Percentiles rank a stretch among this genome's conserved stretches.
phyloP scores from a whole-genome alignment of 371 early-diverging fungal genomes.

The Lichtheimia ornata region DNA sequence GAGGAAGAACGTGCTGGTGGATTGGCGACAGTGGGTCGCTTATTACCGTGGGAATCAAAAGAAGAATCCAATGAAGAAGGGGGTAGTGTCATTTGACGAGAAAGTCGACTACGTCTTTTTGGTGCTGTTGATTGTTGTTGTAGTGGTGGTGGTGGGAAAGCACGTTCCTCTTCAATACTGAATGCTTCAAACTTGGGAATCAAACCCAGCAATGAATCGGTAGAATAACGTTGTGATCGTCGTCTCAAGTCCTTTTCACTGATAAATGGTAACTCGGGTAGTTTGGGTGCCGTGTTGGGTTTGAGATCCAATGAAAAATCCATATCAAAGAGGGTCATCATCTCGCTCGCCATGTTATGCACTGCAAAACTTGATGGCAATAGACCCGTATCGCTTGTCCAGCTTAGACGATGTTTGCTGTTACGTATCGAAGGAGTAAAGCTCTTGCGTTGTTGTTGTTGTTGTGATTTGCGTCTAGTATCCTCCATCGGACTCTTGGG shows the following conservation, averaged over 20 bases:
- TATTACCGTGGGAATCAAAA: slow-evolving; percentile 14
- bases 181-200: slow-evolving; percentile 33
- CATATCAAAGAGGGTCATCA: slow-evolving; percentile 57
- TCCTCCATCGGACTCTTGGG: slow-evolving; percentile 15
- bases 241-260: slow-evolving; percentile 9
- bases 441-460: slow-evolving; percentile 19
- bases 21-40: slow-evolving; percentile 18
- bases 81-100: slow-evolving; percentile 26
- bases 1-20: slow-evolving; percentile 29
- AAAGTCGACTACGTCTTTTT: slow-evolving; percentile 11
- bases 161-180: slow-evolving; percentile 19
- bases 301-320: slow-evolving; percentile 51
- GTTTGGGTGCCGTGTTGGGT: slow-evolving; percentile 37
- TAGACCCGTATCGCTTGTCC: slow-evolving; percentile 28
- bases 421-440: slow-evolving; percentile 10
- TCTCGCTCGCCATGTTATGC: slow-evolving; percentile 38
- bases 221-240: slow-evolving; percentile 17
- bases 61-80: slow-evolving; percentile 24
- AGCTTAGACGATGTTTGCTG: slow-evolving; percentile 20
- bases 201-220: slow-evolving; percentile 30
- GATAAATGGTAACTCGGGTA: slow-evolving; percentile 38
- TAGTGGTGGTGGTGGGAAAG: slow-evolving; percentile 7
- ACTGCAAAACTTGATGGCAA: slow-evolving; percentile 11
- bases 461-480: not conserved
- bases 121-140: slow-evolving; percentile 1